Base-by-base conservation (phyloP, 2,329 filamentous ascomycete species). In the Xylaria sp. region DNA sequence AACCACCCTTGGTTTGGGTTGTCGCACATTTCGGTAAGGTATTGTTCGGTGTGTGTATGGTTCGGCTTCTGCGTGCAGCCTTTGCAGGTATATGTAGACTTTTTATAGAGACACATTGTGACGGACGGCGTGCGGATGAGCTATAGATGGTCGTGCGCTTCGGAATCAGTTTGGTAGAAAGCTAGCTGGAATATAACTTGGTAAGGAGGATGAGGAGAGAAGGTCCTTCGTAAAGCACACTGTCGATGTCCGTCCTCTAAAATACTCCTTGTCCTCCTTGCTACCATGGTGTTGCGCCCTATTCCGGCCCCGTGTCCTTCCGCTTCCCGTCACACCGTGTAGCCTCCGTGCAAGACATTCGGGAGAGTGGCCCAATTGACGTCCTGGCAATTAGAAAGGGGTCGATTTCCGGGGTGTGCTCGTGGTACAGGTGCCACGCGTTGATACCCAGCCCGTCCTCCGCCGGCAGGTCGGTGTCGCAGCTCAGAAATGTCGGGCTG, bases 71-170 rank as follows among this genome's bases (percentile, higher is more conserved):
- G 35, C 37, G 25, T 48, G 19, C 35, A 48, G 19, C 15, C 49
- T 9, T 40, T 10, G 35, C 19, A 33, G n/a, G n/a, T 17, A 35
- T 46, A 55, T 19, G 21, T 35, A 3, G 17, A 10, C 9, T 40
- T 23, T 5, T 47, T 21, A 19, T 31, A 41, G 3, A n/a, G 53
- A 19, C 56, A 48, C 43, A 56, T 56, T 38, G 54, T 23, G 43
- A 21, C 25, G 27, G 33, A 13, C 23, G 7, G 9, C 7, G 8
- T 31, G 21, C 15, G 21, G 6, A 13, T 10, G 25, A 10, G 10
- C 8, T 23, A 25, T n/a, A 19, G 33, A 13, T 3, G 21, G 1
- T 4, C 13, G 19, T n/a, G n/a, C 19, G 35, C 31, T 29, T 25
- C 21, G 19, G n/a, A n/a, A 25, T 8, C n/a, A 8, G n/a, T n/a